Evolutionary conservation across 345 rosid species (phyloP).

Genomic region (Eucalyptus globulus): DNA sequence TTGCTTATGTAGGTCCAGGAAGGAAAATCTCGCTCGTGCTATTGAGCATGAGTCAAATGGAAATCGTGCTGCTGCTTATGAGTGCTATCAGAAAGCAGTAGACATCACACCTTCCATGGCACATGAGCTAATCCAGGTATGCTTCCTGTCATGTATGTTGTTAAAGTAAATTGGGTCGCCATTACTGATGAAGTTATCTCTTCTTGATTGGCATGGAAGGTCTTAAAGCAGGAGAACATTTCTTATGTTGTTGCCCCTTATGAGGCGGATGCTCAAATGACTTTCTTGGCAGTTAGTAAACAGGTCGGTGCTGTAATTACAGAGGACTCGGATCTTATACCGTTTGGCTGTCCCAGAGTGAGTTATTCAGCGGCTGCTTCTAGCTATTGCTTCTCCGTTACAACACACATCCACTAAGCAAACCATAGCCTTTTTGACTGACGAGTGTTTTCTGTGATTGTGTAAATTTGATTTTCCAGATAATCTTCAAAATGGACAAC

Average conservation of each 20-base stretch:
- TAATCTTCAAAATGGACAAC: constrained; percentile 94
- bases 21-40: constrained; percentile 84
- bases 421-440: neutral
- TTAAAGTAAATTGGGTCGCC: neutral
- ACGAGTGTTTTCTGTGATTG: neutral
- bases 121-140: constrained; percentile 71
- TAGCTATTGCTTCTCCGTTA: neutral
- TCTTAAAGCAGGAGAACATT: constrained; percentile 63
- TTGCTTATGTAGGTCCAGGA: constrained; percentile 45
- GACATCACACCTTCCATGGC: constrained; percentile 95
- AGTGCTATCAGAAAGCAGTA: constrained; percentile 89
- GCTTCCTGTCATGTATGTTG: neutral
- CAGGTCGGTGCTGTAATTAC: constrained; percentile 90
- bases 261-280: constrained; percentile 98
- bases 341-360: constrained; percentile 96
- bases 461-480: constrained; percentile 18
- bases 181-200: neutral
- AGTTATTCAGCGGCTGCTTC: constrained; percentile 10
- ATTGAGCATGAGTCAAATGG: constrained; percentile 75
- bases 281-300: constrained; percentile 70
- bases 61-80: constrained; percentile 76
- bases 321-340: constrained; percentile 97
- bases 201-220: constrained; percentile 29
- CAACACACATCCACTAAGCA: neutral
- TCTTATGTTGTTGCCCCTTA: constrained; percentile 85